Evolutionary conservation across 176 grass and related monocot species (phyloP).

Genomic region (Avena eriantha): DNA sequence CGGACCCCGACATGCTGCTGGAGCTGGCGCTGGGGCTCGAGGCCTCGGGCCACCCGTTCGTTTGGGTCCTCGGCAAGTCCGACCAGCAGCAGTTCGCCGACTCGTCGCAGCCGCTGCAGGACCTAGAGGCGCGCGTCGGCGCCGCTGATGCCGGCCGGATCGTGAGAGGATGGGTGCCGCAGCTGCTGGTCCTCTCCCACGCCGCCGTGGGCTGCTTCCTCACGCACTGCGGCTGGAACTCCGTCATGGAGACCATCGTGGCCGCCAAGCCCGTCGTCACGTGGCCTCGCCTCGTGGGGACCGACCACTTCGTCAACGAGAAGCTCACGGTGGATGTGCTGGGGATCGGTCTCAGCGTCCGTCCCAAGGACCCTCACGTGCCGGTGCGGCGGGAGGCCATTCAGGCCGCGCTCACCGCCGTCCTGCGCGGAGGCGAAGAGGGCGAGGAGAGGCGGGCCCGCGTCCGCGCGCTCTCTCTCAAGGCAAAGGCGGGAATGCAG

Average conservation of each 20-base stretch:
- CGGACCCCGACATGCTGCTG: background rate
- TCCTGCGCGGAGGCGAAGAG: conserved; percentile 51
- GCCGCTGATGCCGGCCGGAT: background rate
- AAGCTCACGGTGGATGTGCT: conserved; percentile 62
- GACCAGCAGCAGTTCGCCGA: too few relatives aligned
- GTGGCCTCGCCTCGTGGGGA: conserved; percentile 49
- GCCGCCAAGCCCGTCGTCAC: conserved; percentile 50
- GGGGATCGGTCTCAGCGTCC: conserved; percentile 53
- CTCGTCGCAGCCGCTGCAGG: too few relatives aligned
- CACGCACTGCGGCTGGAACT: background rate
- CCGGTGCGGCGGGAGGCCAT: background rate
- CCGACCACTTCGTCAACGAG: conserved; percentile 67
- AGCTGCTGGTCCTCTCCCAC: conserved; percentile 68
- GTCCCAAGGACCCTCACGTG: background rate
- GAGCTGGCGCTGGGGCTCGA: conserved; percentile 50
- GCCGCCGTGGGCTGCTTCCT: conserved; percentile 36
- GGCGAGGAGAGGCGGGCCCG: conserved; percentile 35
- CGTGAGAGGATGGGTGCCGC: conserved; percentile 63
- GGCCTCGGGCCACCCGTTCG: conserved; percentile 35
- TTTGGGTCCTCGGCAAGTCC: conserved; percentile 37
- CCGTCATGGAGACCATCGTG: background rate
- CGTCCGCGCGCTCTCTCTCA: background rate
- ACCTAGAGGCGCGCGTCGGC: too few relatives aligned
- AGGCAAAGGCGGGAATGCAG: conserved; percentile 17
- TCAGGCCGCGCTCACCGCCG: conserved; percentile 37